Conservation (phyloP, 1,284 basidiomycete genomes). For the Phlebopus sp. region DNA sequence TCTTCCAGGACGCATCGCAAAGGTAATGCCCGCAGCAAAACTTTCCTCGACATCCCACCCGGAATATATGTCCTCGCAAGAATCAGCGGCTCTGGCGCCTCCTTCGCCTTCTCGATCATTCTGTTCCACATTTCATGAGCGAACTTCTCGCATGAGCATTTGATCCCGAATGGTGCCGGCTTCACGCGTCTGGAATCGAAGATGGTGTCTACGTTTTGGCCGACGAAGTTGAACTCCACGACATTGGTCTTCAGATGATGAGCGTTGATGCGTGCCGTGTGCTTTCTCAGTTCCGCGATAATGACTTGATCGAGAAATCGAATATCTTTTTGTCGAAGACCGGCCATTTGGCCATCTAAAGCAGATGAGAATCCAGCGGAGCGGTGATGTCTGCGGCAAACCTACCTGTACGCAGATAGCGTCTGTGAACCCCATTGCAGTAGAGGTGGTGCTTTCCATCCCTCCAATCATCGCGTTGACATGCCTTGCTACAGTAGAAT, state of each 20-base stretch:
- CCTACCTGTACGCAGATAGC: constrained; percentile 19
- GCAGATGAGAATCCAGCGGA: neutral
- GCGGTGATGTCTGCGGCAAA: neutral
- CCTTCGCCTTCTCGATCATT: constrained; percentile 17
- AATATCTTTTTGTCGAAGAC: constrained; percentile 23
- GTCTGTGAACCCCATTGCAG: constrained; percentile 20
- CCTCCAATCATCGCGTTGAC: constrained; percentile 27
- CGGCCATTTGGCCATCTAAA: constrained; percentile 22
- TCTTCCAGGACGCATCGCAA: constrained; percentile 12
- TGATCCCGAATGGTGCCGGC: constrained; percentile 24
- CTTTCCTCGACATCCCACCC: constrained; percentile 26
- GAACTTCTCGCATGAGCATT: constrained; percentile 23
- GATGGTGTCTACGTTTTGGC: constrained; percentile 6
- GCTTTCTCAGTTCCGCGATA: constrained; percentile 25
- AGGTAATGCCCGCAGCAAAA: constrained; percentile 28
- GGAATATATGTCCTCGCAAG: constrained; percentile 29
- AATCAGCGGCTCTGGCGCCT: constrained; percentile 14
- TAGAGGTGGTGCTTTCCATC: constrained; percentile 27
- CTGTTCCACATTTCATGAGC: constrained; percentile 25
- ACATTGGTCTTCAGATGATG: constrained; percentile 22
- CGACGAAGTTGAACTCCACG: constrained; percentile 26
- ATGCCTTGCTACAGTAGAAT: constrained; percentile 25
- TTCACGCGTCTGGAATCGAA: constrained; percentile 23
- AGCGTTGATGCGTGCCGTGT: constrained; percentile 10
- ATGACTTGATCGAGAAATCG: constrained; percentile 26